Conservation (phyloP, 2,329 filamentous ascomycete genomes). For the Madurella fahalii region DNA sequence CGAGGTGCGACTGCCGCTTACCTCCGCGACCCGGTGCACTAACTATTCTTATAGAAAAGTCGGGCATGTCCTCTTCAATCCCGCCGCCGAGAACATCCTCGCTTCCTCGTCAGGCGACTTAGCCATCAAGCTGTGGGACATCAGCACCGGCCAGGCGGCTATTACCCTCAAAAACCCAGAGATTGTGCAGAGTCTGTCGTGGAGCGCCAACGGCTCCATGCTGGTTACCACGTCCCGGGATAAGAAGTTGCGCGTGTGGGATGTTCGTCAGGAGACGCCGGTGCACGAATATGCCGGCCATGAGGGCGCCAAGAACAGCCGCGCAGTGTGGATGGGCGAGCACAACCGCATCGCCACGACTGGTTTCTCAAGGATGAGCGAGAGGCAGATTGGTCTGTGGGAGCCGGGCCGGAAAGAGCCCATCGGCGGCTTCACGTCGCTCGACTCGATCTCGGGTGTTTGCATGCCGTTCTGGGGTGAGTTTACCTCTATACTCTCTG, state of each 20-base stretch:
- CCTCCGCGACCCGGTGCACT: neutral
- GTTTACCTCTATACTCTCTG: conserved; percentile 23
- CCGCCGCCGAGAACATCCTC: conserved; percentile 89
- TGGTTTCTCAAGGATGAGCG: conserved; percentile 97
- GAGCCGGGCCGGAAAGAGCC: conserved; percentile 83
- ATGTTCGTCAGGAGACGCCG: conserved; percentile 86
- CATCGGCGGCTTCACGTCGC: conserved; percentile 81
- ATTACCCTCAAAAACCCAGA: conserved; percentile 81
- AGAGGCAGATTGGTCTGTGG: conserved; percentile 93
- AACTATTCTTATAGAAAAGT: conserved; percentile 66
- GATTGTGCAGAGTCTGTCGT: conserved; percentile 91
- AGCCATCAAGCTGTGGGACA: conserved; percentile 93
- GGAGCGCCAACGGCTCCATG: conserved; percentile 84
- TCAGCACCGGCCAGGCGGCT: conserved; percentile 70
- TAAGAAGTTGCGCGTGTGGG: conserved; percentile 98
- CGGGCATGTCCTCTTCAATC: conserved; percentile 96
- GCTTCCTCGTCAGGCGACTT: conserved; percentile 94
- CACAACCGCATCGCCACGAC: conserved; percentile 94
- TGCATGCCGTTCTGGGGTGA: conserved; percentile 98
- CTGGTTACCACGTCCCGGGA: conserved; percentile 92
- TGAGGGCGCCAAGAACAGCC: conserved; percentile 93
- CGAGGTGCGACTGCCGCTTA: conserved; percentile 56
- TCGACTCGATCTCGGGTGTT: conserved; percentile 95
- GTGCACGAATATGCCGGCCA: conserved; percentile 83
- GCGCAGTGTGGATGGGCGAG: conserved; percentile 94